These are phyloP conservation scores for Amanita exitialis DNA, from an alignment of 768 basidiomycete species.

Conservation along the genomic window DNA sequence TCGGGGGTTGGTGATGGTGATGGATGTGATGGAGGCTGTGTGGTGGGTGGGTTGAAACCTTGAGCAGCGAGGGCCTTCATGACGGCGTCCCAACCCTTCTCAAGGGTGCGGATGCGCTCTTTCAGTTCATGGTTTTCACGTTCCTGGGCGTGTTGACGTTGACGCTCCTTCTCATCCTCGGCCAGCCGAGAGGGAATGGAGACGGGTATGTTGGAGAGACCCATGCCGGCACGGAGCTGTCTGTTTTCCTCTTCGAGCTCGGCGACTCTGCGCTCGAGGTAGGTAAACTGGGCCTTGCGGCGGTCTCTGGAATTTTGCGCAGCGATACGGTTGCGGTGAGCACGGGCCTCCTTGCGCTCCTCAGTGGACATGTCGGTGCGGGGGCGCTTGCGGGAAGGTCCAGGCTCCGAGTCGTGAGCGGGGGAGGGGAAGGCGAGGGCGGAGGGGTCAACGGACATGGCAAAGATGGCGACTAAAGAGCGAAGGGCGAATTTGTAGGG, in stretches of 20 bases:
- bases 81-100: conserved; percentile 75
- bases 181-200: conserved; percentile 14
- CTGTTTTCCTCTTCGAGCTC: conserved; percentile 83
- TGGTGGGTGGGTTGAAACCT: conserved; percentile 42
- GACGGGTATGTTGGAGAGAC: conserved; percentile 15
- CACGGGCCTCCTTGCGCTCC: conserved; percentile 80
- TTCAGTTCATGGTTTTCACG: conserved; percentile 68
- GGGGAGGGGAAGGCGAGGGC: conserved; percentile 20
- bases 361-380: conserved; percentile 56
- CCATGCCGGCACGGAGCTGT: conserved; percentile 49
- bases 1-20: conserved; percentile 15
- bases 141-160: conserved; percentile 27
- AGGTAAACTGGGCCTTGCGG: conserved; percentile 72
- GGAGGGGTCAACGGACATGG: conserved; percentile 20
- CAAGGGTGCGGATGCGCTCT: conserved; percentile 69
- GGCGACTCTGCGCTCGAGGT: conserved; percentile 55
- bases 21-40: conserved; percentile 15
- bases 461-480: conserved; percentile 6
- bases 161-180: conserved; percentile 36
- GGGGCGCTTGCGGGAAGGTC: conserved; percentile 65
- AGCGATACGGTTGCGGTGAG: conserved; percentile 87
- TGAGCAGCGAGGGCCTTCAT: conserved; percentile 66
- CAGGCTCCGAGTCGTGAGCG: conserved; percentile 17
- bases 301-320: conserved; percentile 90
- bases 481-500: conserved; percentile 9